A percentile compares a stretch with the other conserved stretches of the same genome.
These are phyloP conservation scores for Lactifluus piperatus DNA, from an alignment of 768 basidiomycete genomes.

Conservation along the genomic window DNA sequence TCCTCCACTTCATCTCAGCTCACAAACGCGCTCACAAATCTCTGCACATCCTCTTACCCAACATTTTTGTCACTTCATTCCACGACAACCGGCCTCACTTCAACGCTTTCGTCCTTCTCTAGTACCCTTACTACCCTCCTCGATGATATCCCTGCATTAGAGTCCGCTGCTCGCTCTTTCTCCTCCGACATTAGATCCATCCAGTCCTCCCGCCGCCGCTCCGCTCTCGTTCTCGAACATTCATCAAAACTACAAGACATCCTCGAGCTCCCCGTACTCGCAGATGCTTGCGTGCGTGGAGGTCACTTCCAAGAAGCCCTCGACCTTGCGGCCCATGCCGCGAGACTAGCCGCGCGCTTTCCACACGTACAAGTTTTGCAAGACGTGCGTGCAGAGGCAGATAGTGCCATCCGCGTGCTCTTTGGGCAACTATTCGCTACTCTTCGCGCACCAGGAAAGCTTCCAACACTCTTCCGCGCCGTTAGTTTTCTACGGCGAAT, in stretches of 20 bases:
- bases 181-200: constrained; percentile 62
- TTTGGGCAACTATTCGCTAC: constrained; percentile 68
- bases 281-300: constrained; percentile 89
- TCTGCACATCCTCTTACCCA: constrained; percentile 86
- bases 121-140: constrained; percentile 65
- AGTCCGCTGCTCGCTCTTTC: constrained; percentile 64
- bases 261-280: constrained; percentile 81
- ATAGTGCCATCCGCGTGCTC: constrained; percentile 58
- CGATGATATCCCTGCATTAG: constrained; percentile 66
- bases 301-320: constrained; percentile 91
- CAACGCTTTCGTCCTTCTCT: constrained; percentile 67
- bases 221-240: constrained; percentile 83
- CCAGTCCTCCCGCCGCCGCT: constrained; percentile 66
- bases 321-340: constrained; percentile 68
- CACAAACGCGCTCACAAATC: constrained; percentile 79
- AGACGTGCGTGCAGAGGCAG: constrained; percentile 58
- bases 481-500: constrained; percentile 81
- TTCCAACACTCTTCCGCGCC: constrained; percentile 85
- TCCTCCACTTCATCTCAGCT: constrained; percentile 81
- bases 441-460: constrained; percentile 77
- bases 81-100: constrained; percentile 63
- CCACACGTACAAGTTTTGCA: constrained; percentile 42
- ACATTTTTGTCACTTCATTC: constrained; percentile 86
- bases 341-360: constrained; percentile 35
- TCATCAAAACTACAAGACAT: constrained; percentile 90